Evolutionary conservation across 768 basidiomycete species (phyloP).

Genomic region (Dacryopinax primogenitus): DNA sequence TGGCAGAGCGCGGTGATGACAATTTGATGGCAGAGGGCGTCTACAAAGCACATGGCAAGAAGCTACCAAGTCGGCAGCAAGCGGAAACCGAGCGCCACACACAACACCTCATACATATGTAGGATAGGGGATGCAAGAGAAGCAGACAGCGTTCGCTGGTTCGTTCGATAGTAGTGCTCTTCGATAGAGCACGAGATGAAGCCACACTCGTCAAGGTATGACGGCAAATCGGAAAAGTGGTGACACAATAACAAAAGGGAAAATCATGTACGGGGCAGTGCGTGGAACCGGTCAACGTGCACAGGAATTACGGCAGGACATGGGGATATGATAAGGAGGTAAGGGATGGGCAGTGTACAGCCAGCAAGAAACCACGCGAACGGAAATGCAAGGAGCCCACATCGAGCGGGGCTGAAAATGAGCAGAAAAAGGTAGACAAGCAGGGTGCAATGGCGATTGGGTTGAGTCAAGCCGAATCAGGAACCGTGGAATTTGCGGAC

Average conservation of each 20-base stretch:
- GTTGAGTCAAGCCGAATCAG: neutral
- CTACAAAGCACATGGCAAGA: neutral
- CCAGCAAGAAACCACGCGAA: neutral
- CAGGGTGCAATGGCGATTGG: neutral
- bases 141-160: neutral
- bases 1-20: neutral
- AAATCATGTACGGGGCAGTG: neutral
- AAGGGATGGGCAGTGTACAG: slow-evolving; percentile 2
- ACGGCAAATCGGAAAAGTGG: neutral
- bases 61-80: neutral
- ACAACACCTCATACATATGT: neutral
- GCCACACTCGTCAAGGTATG: neutral
- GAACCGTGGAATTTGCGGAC: neutral
- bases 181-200: neutral
- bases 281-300: neutral
- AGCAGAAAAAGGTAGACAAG: neutral
- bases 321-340: neutral
- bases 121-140: neutral
- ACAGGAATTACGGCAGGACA: neutral
- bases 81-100: neutral
- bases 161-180: neutral
- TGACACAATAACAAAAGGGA: neutral
- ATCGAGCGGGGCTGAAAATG: neutral
- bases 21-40: neutral
- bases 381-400: neutral